Evolutionary conservation across 1,284 basidiomycete species (phyloP).

Genomic region (Trametes hirsuta): DNA sequence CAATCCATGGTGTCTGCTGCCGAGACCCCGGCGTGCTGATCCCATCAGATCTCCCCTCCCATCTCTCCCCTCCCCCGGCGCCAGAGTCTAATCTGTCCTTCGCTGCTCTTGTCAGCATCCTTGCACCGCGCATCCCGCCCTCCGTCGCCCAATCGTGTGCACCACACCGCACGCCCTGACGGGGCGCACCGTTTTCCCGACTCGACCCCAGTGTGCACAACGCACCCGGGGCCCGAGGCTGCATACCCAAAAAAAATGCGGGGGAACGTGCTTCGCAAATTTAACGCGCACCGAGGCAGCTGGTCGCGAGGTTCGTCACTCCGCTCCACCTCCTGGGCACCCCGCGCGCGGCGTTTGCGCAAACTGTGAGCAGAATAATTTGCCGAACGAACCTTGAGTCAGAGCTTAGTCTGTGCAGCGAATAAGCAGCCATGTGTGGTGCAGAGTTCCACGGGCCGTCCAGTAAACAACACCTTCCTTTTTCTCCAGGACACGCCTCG

Average conservation of each 20-base stretch:
- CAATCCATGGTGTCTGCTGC: background rate
- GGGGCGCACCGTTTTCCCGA: background rate
- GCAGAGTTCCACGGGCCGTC: too few species aligned
- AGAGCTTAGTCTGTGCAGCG: too few species aligned
- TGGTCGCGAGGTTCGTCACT: too few species aligned
- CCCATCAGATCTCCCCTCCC: conserved; percentile 11
- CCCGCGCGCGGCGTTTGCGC: too few species aligned
- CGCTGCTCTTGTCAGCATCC: background rate
- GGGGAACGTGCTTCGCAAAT: background rate
- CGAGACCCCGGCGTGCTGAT: conserved; percentile 1
- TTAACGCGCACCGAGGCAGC: background rate
- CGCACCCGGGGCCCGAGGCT: background rate
- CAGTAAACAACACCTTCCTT: too few species aligned
- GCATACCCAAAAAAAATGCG: background rate
- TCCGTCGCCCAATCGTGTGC: background rate
- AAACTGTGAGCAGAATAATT: too few species aligned
- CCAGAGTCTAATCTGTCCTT: background rate
- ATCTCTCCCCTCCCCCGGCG: background rate
- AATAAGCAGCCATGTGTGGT: too few species aligned
- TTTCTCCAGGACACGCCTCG: too few species aligned
- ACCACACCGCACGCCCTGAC: background rate
- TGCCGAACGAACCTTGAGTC: too few species aligned
- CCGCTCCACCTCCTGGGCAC: too few species aligned
- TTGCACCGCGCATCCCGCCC: background rate
- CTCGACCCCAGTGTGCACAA: background rate